A percentile compares a stretch with the other conserved stretches of the same genome.
Evolutionary conservation across 495 filamentous ascomycete species (phyloP).

Genomic region (Penicillium verhagenii): DNA sequence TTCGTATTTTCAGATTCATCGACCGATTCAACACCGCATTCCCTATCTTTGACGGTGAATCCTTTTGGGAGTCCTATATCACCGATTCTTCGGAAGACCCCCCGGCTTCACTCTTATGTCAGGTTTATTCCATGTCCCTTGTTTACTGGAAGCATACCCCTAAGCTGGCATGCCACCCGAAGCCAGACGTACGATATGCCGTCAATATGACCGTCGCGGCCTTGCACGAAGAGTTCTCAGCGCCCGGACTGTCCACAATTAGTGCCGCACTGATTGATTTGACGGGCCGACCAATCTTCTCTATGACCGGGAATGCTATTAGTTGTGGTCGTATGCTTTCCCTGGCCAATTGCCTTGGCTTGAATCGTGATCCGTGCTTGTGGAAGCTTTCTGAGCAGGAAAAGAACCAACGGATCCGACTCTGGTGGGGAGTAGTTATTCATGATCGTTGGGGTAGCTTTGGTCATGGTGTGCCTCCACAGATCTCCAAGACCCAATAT

Average conservation of each 20-base stretch:
- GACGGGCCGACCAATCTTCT: conserved; percentile 50
- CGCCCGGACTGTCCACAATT: conserved; percentile 50
- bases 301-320: conserved; percentile 53
- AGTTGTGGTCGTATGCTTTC: conserved; percentile 50
- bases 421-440: conserved; percentile 56
- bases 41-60: conserved; percentile 52
- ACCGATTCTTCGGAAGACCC: conserved; percentile 41
- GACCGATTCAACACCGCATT: conserved; percentile 53
- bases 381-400: conserved; percentile 51
- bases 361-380: conserved; percentile 48
- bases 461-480: conserved; percentile 51
- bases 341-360: conserved; percentile 50
- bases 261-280: conserved; percentile 49
- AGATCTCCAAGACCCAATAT: conserved; percentile 50
- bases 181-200: conserved; percentile 50
- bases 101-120: conserved; percentile 52
- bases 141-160: conserved; percentile 51
- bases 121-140: conserved; percentile 52
- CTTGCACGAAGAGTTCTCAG: conserved; percentile 51
- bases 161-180: conserved; percentile 44
- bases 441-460: conserved; percentile 57
- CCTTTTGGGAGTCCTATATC: conserved; percentile 46
- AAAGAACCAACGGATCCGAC: conserved; percentile 45
- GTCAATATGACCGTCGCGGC: conserved; percentile 53
- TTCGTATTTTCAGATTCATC: conserved; percentile 50